phyloP scores from a whole-genome alignment of 129 eudicot genomes.

The Calendula officinalis region DNA sequence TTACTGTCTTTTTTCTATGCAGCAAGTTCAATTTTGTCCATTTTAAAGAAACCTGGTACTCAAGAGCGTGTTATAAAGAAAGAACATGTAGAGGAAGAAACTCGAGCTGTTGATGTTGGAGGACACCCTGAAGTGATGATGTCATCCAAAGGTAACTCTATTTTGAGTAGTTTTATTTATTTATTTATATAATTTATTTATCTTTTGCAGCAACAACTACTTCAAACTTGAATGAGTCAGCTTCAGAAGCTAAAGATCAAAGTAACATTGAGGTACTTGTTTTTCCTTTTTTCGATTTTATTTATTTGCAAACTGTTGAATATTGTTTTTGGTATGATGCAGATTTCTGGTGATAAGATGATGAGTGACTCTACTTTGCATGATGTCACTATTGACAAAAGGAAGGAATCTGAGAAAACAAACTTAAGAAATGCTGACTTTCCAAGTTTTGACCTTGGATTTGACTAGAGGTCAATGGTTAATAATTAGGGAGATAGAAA shows the following conservation, averaged over 20 bases:
- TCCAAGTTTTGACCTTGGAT: constrained; percentile 93
- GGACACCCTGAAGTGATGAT: constrained; percentile 16
- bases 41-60: constrained; percentile 50
- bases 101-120: constrained; percentile 19
- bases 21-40: constrained; percentile 70
- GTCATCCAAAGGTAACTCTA: constrained; percentile 41
- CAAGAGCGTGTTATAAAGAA: constrained; percentile 22
- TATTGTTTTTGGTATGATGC: constrained; percentile 19
- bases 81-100: constrained; percentile 30
- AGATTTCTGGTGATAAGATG: constrained; percentile 26
- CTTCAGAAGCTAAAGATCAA: constrained; percentile 29
- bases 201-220: constrained; percentile 29
- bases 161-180: neutral
- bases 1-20: constrained; percentile 26
- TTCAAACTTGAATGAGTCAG: constrained; percentile 21
- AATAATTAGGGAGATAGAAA: too few species aligned
- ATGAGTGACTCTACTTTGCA: constrained; percentile 19
- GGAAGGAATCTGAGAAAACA: constrained; percentile 14
- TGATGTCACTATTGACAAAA: constrained; percentile 13
- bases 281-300: neutral
- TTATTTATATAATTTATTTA: neutral
- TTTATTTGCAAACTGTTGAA: neutral
- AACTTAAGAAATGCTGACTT: constrained; percentile 33
- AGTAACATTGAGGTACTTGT: constrained; percentile 23
- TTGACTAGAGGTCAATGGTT: constrained; percentile 32